phyloP scores from a whole-genome alignment of 176 grass and related monocot genomes.

The Cocos nucifera region DNA sequence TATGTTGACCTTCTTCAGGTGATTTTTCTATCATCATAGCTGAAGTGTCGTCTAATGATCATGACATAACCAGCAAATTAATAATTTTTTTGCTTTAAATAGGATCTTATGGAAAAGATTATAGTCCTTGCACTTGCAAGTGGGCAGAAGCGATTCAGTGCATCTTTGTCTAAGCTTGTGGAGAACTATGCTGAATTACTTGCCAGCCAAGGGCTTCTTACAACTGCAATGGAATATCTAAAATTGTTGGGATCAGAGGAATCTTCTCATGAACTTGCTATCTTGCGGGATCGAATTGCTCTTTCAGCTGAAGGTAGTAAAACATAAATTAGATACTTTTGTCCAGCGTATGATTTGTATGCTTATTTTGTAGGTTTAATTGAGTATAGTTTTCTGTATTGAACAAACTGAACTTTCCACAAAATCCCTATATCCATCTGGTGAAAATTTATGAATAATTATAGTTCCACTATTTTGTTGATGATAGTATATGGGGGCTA shows the following conservation, averaged over 20 bases:
- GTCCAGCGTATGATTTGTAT: too few relatives aligned
- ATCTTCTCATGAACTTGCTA: constrained; percentile 70
- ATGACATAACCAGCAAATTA: constrained; percentile 5
- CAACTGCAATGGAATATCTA: constrained; percentile 93
- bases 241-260: constrained; percentile 86
- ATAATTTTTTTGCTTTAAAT: constrained; percentile 13
- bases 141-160: constrained; percentile 75
- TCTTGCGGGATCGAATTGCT: constrained; percentile 84
- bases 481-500: too few relatives aligned
- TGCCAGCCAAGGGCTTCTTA: constrained; percentile 93
- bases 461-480: too few relatives aligned
- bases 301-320: constrained; percentile 46
- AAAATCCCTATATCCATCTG: too few relatives aligned
- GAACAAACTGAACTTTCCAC: too few relatives aligned
- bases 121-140: constrained; percentile 84
- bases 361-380: too few relatives aligned
- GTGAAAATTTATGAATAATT: too few relatives aligned
- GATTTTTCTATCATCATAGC: constrained; percentile 21
- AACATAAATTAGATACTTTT: too few relatives aligned
- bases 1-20: constrained; percentile 99
- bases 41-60: constrained; percentile 8
- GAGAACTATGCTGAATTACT: constrained; percentile 94
- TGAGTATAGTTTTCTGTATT: too few relatives aligned
- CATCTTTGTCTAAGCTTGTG: constrained; percentile 82
- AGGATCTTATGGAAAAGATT: constrained; percentile 99